phyloP scores from a whole-genome alignment of 2,329 filamentous ascomycete genomes.

The Delphinella strobiligena region DNA sequence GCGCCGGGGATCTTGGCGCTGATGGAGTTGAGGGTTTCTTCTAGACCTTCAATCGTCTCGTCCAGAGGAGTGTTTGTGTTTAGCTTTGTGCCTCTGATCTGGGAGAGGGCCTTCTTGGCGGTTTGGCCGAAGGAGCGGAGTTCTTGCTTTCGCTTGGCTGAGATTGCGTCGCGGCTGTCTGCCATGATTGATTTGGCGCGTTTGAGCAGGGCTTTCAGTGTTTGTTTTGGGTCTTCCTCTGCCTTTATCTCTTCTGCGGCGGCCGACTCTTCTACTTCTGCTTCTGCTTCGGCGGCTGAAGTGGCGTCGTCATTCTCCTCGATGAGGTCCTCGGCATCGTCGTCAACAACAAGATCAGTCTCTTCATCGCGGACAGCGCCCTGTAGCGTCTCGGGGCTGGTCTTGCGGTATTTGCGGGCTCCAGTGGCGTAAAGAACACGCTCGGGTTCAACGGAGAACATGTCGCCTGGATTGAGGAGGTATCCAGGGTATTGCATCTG shows the following conservation, averaged over 20 bases:
- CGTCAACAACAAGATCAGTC: conserved; percentile 5
- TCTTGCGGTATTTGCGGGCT: conserved; percentile 32
- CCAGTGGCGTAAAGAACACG: conserved; percentile 83
- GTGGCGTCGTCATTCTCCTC: conserved; percentile 15
- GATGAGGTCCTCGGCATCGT: conserved; percentile 5
- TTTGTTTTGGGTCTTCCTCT: conserved; percentile 27
- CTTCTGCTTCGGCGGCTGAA: conserved; percentile 13
- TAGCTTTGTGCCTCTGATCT: conserved; percentile 25
- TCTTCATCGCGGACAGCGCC: conserved; percentile 10
- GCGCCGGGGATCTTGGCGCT: conserved; percentile 34
- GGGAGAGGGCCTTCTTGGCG: conserved; percentile 50
- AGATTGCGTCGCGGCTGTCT: conserved; percentile 39
- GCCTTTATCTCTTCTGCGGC: conserved; percentile 16
- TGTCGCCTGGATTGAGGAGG: conserved; percentile 88
- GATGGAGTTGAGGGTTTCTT: conserved; percentile 21
- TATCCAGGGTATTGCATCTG: conserved; percentile 91
- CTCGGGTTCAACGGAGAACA: conserved; percentile 91
- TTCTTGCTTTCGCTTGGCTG: conserved; percentile 62
- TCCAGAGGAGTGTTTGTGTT: conserved; percentile 10
- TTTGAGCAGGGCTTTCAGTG: conserved; percentile 42
- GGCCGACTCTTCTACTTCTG: conserved; percentile 16
- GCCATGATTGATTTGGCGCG: conserved; percentile 51
- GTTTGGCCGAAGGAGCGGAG: conserved; percentile 60
- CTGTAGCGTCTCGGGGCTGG: conserved; percentile 11
- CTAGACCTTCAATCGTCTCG: conserved; percentile 21